Percentiles rank a stretch among this genome's conserved stretches.
These are phyloP conservation scores for Platanthera zijinensis DNA, from an alignment of 106 monocot species.

Conservation along the genomic window DNA sequence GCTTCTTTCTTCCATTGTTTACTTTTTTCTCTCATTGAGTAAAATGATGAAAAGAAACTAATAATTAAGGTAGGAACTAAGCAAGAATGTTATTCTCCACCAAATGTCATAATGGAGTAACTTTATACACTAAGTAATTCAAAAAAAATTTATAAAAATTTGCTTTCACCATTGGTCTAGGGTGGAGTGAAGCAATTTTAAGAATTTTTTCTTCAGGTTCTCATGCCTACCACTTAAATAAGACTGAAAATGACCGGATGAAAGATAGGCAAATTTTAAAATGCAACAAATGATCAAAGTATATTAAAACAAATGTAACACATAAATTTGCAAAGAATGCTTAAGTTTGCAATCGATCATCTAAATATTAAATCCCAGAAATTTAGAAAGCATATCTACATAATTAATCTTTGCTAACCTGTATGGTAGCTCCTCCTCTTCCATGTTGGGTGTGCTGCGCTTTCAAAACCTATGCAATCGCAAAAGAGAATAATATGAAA, in stretches of 20 bases:
- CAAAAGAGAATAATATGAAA: background rate
- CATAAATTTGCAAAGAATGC: background rate
- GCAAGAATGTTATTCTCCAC: background rate
- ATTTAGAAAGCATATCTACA: background rate
- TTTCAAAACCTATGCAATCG: slow-evolving; percentile 45
- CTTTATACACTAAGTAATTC: background rate
- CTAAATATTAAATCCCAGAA: background rate
- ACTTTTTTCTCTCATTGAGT: background rate
- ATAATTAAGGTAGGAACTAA: background rate
- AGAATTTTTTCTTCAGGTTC: background rate
- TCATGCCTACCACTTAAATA: background rate
- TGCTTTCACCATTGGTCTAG: background rate
- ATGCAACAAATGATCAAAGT: background rate
- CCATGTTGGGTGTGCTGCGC: slow-evolving; percentile 70
- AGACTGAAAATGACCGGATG: background rate
- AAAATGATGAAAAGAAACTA: background rate
- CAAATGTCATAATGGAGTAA: background rate
- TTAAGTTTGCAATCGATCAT: background rate
- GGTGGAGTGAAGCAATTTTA: background rate
- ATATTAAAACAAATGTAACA: background rate
- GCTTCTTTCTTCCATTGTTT: background rate
- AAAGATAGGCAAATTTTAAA: background rate
- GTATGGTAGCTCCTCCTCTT: slow-evolving; percentile 77
- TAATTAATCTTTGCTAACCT: slow-evolving; percentile 23
- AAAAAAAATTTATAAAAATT: background rate